Conservation (phyloP, 2,329 filamentous ascomycete species). For the Sporothrix protearum region DNA sequence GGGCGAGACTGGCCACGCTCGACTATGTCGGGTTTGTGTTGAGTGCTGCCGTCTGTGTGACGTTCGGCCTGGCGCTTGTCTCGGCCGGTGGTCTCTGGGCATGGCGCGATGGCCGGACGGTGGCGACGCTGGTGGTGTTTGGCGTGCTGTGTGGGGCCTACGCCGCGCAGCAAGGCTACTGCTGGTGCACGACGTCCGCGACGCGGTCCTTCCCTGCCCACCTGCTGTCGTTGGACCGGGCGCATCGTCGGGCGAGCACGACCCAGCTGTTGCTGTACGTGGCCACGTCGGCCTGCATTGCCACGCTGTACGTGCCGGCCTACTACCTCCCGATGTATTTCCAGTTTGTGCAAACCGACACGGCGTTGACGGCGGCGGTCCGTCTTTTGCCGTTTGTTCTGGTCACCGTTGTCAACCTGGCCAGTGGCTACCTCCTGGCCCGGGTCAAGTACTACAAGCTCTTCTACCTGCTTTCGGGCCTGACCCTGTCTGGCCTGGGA, state of each 20-base stretch:
- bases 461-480: constrained; percentile 28
- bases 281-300: constrained; percentile 33
- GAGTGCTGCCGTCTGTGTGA: constrained; percentile 39
- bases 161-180: constrained; percentile 43
- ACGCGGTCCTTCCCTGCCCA: constrained; percentile 45
- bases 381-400: constrained; percentile 41
- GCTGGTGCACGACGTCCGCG: constrained; percentile 39
- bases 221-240: constrained; percentile 35
- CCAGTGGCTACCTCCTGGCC: constrained; percentile 21
- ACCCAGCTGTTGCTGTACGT: constrained; percentile 44
- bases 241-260: constrained; percentile 24
- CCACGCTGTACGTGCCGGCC: constrained; percentile 38
- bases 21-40: constrained; percentile 47
- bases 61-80: constrained; percentile 46
- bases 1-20: constrained; percentile 34
- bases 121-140: constrained; percentile 44
- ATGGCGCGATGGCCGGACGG: constrained; percentile 46
- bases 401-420: constrained; percentile 31
- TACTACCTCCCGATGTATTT: constrained; percentile 55
- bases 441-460: constrained; percentile 28
- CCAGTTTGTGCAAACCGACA: constrained; percentile 44
- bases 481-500: constrained; percentile 27
- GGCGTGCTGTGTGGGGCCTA: constrained; percentile 34
- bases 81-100: constrained; percentile 48
- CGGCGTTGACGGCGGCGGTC: constrained; percentile 37